Conservation (phyloP, 2,329 filamentous ascomycete species). For the Pestalotiopsis sp. region DNA sequence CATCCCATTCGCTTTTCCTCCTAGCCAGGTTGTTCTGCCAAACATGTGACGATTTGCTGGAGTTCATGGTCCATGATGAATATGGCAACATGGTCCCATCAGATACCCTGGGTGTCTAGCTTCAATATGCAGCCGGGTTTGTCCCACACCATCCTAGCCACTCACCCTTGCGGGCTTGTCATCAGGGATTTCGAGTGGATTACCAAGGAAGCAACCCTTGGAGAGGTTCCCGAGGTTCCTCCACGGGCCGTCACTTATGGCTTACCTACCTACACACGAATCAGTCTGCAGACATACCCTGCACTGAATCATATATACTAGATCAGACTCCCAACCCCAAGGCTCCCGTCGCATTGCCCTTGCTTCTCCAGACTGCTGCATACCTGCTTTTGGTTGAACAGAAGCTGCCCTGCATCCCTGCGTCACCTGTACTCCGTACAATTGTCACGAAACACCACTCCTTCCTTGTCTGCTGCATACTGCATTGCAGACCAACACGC, state of each 20-base stretch:
- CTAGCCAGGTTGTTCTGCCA: not conserved
- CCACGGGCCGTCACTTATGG: slow-evolving; percentile 2
- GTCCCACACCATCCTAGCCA: not conserved
- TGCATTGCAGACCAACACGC: not conserved
- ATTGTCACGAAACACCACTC: not conserved
- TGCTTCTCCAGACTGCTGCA: not conserved
- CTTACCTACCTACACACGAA: not conserved
- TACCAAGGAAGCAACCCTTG: slow-evolving; percentile 8
- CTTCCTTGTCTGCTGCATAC: not conserved
- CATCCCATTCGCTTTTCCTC: not conserved
- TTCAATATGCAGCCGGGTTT: slow-evolving; percentile 3
- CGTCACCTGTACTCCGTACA: not conserved
- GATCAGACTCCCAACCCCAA: not conserved
- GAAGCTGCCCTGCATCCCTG: slow-evolving; percentile 4
- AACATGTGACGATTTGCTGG: not conserved
- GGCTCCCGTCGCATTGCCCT: not conserved
- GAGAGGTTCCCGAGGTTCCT: slow-evolving; percentile 3
- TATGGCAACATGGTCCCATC: not conserved
- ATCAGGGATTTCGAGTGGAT: slow-evolving; percentile 3
- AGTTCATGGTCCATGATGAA: not conserved
- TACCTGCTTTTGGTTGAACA: not conserved
- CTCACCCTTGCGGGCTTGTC: not conserved
- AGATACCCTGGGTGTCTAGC: not conserved
- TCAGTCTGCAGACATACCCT: slow-evolving; percentile 3
- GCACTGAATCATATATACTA: slow-evolving; percentile 2